Evolutionary conservation across 2,329 filamentous ascomycete genomes (phyloP).

Genomic region (Aureobasidium sp.): DNA sequence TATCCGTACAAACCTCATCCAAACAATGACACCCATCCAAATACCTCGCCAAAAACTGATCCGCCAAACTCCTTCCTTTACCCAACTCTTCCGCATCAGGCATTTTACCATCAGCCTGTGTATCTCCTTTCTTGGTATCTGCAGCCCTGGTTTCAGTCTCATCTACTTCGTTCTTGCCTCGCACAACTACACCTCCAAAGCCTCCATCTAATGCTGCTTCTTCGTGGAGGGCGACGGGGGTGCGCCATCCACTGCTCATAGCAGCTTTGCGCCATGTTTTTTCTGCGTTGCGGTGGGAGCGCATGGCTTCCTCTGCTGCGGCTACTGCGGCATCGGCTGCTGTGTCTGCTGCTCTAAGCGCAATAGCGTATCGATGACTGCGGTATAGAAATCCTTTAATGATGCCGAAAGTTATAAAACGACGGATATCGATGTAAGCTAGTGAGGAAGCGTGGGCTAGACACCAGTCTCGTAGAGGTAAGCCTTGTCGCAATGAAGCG

Average conservation of each 20-base stretch:
- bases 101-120: slow-evolving; percentile 6
- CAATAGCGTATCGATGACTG: slow-evolving; percentile 72
- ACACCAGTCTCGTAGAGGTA: slow-evolving; percentile 79
- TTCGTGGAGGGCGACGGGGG: slow-evolving; percentile 9
- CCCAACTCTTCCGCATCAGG: not conserved
- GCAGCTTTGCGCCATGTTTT: slow-evolving; percentile 26
- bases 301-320: slow-evolving; percentile 12
- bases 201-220: slow-evolving; percentile 18
- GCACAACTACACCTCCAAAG: slow-evolving; percentile 16
- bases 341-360: slow-evolving; percentile 14
- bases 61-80: slow-evolving; percentile 22
- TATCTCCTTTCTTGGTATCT: slow-evolving; percentile 8
- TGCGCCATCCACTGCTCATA: slow-evolving; percentile 22
- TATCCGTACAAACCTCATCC: slow-evolving; percentile 75
- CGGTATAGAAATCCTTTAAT: slow-evolving; percentile 93
- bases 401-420: slow-evolving; percentile 89
- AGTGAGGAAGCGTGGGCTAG: slow-evolving; percentile 64
- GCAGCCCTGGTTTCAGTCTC: slow-evolving; percentile 26
- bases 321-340: slow-evolving; percentile 14
- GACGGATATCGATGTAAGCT: slow-evolving; percentile 72
- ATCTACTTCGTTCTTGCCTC: slow-evolving; percentile 17
- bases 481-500: slow-evolving; percentile 69
- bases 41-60: slow-evolving; percentile 52
- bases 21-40: slow-evolving; percentile 68
- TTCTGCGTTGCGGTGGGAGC: slow-evolving; percentile 12